Percentiles rank a stretch among this genome's conserved stretches.
These are phyloP conservation scores for Colletotrichum incanum DNA, from an alignment of 2,329 filamentous ascomycete genomes.

Conservation along the genomic window DNA sequence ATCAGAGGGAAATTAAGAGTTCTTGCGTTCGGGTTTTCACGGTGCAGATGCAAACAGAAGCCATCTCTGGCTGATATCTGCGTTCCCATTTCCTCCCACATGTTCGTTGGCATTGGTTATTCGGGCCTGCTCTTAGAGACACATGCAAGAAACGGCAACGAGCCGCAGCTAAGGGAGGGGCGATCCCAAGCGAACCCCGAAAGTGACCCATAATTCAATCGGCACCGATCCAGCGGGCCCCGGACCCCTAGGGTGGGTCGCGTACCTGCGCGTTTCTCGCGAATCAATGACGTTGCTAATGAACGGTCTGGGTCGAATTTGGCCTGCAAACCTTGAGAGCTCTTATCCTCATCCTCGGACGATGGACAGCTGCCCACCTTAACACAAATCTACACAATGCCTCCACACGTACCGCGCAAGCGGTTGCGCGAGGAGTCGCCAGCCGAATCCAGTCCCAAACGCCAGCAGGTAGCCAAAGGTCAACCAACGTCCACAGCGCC, in stretches of 20 bases:
- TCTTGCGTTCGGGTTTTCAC: too few species aligned
- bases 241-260: slow-evolving; percentile 42
- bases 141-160: slow-evolving; percentile 19
- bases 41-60: neutral
- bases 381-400: slow-evolving; percentile 65
- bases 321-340: slow-evolving; percentile 34
- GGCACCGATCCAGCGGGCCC: slow-evolving; percentile 32
- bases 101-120: slow-evolving; percentile 7
- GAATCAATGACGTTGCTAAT: slow-evolving; percentile 49
- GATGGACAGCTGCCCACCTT: slow-evolving; percentile 2
- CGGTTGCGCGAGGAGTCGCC: slow-evolving; percentile 63
- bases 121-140: neutral
- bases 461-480: slow-evolving; percentile 38
- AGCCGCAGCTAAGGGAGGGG: slow-evolving; percentile 14
- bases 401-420: slow-evolving; percentile 79
- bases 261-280: slow-evolving; percentile 51
- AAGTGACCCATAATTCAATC: slow-evolving; percentile 29
- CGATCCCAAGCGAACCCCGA: slow-evolving; percentile 20
- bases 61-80: neutral
- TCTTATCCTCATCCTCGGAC: slow-evolving; percentile 12
- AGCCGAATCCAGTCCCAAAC: slow-evolving; percentile 46
- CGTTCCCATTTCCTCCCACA: too few species aligned
- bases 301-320: slow-evolving; percentile 21
- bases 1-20: neutral
- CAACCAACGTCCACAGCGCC: slow-evolving; percentile 14